Evolutionary conservation across 1,284 basidiomycete genomes (phyloP).

Genomic region (Leccinum brunneo-olivaceum): DNA sequence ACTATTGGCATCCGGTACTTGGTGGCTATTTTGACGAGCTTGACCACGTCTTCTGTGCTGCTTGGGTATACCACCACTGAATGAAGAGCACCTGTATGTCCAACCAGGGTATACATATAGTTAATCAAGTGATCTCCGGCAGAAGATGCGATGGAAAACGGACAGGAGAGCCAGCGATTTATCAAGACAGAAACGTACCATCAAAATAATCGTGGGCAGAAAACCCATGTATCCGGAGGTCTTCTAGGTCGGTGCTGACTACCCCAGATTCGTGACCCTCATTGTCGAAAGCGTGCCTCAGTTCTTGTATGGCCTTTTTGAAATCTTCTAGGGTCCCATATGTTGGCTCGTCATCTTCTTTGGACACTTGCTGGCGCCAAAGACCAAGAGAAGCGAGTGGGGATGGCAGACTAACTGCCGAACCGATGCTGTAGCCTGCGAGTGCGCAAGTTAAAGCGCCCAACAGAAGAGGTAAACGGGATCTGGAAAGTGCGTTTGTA

Average conservation of each 20-base stretch:
- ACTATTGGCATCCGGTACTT: conserved; percentile 67
- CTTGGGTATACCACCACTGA: conserved; percentile 50
- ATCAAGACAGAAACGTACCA: conserved; percentile 33
- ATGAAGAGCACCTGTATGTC: conserved; percentile 35
- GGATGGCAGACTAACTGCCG: conserved; percentile 4
- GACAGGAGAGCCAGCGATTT: neutral
- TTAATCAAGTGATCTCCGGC: neutral
- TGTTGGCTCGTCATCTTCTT: conserved; percentile 11
- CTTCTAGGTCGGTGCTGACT: conserved; percentile 51
- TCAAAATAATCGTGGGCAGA: conserved; percentile 54
- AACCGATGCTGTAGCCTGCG: conserved; percentile 24
- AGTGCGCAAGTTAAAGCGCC: conserved; percentile 23
- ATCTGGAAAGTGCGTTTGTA: neutral
- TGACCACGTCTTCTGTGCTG: conserved; percentile 63
- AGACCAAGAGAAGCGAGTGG: conserved; percentile 7
- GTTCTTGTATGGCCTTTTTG: conserved; percentile 42
- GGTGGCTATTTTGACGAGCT: conserved; percentile 59
- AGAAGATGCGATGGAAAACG: neutral
- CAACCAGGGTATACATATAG: neutral
- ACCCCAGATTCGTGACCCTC: conserved; percentile 13
- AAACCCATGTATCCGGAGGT: conserved; percentile 51
- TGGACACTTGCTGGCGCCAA: neutral
- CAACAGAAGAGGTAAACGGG: conserved; percentile 10
- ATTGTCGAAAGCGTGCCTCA: conserved; percentile 34
- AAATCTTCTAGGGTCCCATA: conserved; percentile 51